A percentile compares a stretch with the other conserved stretches of the same genome.
These are phyloP conservation scores for Boletus reticulatus DNA, from an alignment of 768 basidiomycete genomes.

Conservation along the genomic window DNA sequence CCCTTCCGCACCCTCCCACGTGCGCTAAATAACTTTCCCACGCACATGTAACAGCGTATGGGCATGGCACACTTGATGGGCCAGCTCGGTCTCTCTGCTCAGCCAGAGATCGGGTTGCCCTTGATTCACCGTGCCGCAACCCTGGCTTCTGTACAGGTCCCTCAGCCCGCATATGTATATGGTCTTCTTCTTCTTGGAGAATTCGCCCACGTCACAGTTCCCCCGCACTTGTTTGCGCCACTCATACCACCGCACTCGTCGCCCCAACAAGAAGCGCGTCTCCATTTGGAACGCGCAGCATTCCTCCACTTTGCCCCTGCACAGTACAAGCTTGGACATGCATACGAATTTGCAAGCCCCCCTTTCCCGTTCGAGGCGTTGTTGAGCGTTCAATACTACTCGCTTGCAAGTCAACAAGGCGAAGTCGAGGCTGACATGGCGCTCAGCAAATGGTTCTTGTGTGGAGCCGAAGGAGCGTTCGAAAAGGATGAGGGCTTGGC, in stretches of 20 bases:
- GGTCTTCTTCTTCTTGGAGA: slow-evolving; percentile 86
- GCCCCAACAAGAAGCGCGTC: slow-evolving; percentile 59
- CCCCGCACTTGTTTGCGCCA: slow-evolving; percentile 48
- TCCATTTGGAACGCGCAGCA: slow-evolving; percentile 80
- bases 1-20: too few relatives aligned
- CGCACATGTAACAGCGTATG: slow-evolving; percentile 56
- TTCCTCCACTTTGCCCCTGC: slow-evolving; percentile 82
- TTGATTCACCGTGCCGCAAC: slow-evolving; percentile 78
- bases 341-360: slow-evolving; percentile 87
- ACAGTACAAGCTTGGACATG: slow-evolving; percentile 90
- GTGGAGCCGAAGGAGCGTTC: slow-evolving; percentile 73
- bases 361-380: slow-evolving; percentile 88
- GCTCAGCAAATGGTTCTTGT: slow-evolving; percentile 94
- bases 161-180: slow-evolving; percentile 87
- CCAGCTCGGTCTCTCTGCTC: slow-evolving; percentile 66
- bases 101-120: slow-evolving; percentile 58
- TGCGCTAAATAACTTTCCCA: slow-evolving; percentile 4
- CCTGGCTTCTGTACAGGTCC: slow-evolving; percentile 67
- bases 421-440: slow-evolving; percentile 97
- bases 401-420: slow-evolving; percentile 76
- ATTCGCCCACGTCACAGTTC: slow-evolving; percentile 65
- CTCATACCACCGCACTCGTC: slow-evolving; percentile 52
- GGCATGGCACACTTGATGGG: slow-evolving; percentile 92
- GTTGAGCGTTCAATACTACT: slow-evolving; percentile 88
- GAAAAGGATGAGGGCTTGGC: slow-evolving; percentile 88